phyloP scores from a whole-genome alignment of 2,329 filamentous ascomycete genomes.

The Phoma sp. region DNA sequence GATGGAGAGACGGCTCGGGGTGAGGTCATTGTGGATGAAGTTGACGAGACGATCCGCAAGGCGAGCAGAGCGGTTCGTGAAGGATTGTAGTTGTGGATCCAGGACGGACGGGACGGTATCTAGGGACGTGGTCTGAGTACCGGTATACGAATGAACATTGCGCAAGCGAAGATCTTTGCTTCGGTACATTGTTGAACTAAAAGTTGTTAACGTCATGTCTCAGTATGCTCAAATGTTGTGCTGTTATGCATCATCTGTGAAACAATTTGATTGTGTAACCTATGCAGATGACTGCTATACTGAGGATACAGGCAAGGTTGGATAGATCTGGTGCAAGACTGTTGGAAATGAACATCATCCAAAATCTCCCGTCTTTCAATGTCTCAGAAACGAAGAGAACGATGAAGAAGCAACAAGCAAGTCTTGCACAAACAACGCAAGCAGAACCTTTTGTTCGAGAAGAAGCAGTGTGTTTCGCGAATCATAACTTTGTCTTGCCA shows the following conservation, averaged over 20 bases:
- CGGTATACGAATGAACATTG: not conserved
- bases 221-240: too few relatives aligned
- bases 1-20: not conserved
- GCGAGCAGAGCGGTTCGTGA: not conserved
- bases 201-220: too few relatives aligned
- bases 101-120: not conserved
- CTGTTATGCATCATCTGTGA: too few relatives aligned
- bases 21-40: slow-evolving; percentile 3
- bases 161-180: not conserved
- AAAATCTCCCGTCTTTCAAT: too few relatives aligned
- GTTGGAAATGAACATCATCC: too few relatives aligned
- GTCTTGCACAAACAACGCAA: not conserved
- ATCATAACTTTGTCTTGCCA: not conserved
- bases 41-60: not conserved
- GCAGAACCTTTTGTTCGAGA: not conserved
- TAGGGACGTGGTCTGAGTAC: not conserved
- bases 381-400: too few relatives aligned
- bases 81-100: not conserved
- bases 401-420: too few relatives aligned
- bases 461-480: not conserved
- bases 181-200: not conserved
- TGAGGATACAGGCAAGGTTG: too few relatives aligned
- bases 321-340: too few relatives aligned
- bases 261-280: too few relatives aligned
- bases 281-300: too few relatives aligned